These are phyloP conservation scores for Boletus insuetus DNA, from an alignment of 768 basidiomycete species.

Conservation along the genomic window DNA sequence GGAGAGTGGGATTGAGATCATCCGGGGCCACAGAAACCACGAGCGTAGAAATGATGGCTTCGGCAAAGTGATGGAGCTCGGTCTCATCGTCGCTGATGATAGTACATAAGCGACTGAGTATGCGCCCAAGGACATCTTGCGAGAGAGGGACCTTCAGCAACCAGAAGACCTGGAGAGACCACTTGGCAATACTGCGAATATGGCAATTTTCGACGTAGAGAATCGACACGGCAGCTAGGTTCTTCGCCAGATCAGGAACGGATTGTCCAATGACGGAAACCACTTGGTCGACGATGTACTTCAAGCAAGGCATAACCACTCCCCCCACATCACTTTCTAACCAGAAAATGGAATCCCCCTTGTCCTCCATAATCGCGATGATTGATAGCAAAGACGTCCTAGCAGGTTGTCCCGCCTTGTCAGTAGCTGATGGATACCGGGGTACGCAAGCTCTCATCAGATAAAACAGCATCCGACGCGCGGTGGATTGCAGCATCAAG, in stretches of 20 bases:
- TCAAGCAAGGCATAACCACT: conserved; percentile 65
- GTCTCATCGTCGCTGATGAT: conserved; percentile 75
- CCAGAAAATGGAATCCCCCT: conserved; percentile 63
- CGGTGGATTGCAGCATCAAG: conserved; percentile 63
- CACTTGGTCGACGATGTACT: conserved; percentile 61
- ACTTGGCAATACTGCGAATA: conserved; percentile 82
- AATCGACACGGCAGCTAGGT: conserved; percentile 79
- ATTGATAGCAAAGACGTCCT: conserved; percentile 49
- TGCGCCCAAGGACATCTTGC: conserved; percentile 67
- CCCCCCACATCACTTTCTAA: conserved; percentile 60
- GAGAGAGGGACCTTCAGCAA: conserved; percentile 71
- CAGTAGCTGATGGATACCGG: conserved; percentile 69
- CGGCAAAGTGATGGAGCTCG: conserved; percentile 78
- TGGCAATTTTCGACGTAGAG: conserved; percentile 86
- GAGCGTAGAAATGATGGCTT: conserved; percentile 78
- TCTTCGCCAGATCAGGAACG: conserved; percentile 62
- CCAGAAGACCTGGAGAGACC: conserved; percentile 89
- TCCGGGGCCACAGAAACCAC: conserved; percentile 54
- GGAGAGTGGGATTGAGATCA: conserved; percentile 56
- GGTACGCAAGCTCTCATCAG: conserved; percentile 78
- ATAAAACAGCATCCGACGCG: conserved; percentile 82
- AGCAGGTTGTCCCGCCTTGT: conserved; percentile 49
- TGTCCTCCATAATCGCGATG: conserved; percentile 55
- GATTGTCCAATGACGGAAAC: conserved; percentile 67
- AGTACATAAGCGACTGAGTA: conserved; percentile 80